These are phyloP conservation scores for Cenococcum geophilum DNA, from an alignment of 495 filamentous ascomycete genomes.

Conservation along the genomic window DNA sequence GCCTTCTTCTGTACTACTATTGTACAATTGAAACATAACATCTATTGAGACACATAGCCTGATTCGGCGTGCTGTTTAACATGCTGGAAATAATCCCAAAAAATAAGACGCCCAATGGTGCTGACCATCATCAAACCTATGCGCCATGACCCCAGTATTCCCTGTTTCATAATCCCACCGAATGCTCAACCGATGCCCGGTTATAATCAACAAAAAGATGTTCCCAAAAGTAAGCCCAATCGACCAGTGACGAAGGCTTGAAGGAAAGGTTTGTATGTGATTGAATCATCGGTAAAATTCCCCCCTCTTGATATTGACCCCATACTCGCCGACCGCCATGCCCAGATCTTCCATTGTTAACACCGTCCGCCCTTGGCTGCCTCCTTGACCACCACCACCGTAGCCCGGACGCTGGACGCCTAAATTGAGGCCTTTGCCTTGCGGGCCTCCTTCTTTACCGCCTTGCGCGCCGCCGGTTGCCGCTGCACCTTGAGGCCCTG, in stretches of 20 bases:
- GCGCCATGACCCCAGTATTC: neutral
- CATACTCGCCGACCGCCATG: constrained; percentile 95
- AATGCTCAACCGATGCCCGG: too few relatives aligned
- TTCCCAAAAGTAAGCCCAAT: too few relatives aligned
- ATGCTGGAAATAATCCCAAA: neutral
- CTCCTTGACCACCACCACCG: constrained; percentile 86
- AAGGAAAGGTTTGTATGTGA: too few relatives aligned
- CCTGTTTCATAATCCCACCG: too few relatives aligned
- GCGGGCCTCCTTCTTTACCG: constrained; percentile 33
- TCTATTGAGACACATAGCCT: neutral
- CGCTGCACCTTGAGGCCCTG: constrained; percentile 47
- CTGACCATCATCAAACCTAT: constrained; percentile 3
- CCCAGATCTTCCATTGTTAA: constrained; percentile 98
- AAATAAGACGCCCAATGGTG: neutral
- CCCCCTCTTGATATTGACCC: constrained; percentile 90
- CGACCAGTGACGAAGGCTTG: too few relatives aligned
- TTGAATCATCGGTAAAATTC: constrained; percentile 86
- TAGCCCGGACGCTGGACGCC: constrained; percentile 88
- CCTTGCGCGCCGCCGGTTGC: constrained; percentile 52
- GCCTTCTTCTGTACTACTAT: constrained; percentile 18
- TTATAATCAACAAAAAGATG: too few relatives aligned
- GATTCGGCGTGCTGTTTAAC: neutral
- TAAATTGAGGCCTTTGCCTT: constrained; percentile 53
- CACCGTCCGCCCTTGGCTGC: constrained; percentile 85
- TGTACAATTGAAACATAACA: constrained; percentile 22